Base-by-base conservation (phyloP, 108 stramenopile species). In the Fragilaria radians region DNA sequence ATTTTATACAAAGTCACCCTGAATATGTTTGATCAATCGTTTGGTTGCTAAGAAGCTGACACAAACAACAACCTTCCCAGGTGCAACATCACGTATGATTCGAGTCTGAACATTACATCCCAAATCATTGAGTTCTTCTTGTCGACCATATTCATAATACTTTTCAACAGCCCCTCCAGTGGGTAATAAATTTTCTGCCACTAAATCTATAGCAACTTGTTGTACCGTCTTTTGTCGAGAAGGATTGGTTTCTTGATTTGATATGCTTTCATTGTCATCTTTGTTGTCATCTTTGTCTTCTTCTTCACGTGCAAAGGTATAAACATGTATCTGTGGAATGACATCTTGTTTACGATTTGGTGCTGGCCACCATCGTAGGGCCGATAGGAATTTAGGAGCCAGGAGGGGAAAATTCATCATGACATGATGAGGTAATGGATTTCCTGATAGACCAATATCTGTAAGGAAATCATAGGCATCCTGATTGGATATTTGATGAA, bases 401-500 rank as follows among this genome's bases (percentile, higher is more conserved):
- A 65, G 27, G 36, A 42, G 32, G 54, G 52, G 57, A 63, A 73
- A 89, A 59, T 93, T 93, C 74, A 93, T 68, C 9, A 93, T 42
- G 9, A 93, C 77, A 74, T 93, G 91, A 54, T 93, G 66, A 0
- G 86, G 86, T 4, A 89, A 36, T n/a, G n/a, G n/a, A n/a, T n/a
- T n/a, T n/a, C n/a, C n/a, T n/a, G n/a, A n/a, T 21, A 78, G 69
- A 0, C 90, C 90, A 5, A 89, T 70, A 42, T 81, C 78, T 67
- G 71, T 76, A 27, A 93, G 67, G 57, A 85, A 93, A 25, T 93
- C 80, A 46, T 82, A 85, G 1, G 88, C 86, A 66, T 93, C 91
- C 17, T 79, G 75, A 61, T 82, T 81, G 18, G 69, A 60, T 3
- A 84, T 57, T 26, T 64, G 24, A 0, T 61, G 30, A 19, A 76